Base-by-base conservation (phyloP, 306 rosid genomes). In the Begonia peltatifolia region DNA sequence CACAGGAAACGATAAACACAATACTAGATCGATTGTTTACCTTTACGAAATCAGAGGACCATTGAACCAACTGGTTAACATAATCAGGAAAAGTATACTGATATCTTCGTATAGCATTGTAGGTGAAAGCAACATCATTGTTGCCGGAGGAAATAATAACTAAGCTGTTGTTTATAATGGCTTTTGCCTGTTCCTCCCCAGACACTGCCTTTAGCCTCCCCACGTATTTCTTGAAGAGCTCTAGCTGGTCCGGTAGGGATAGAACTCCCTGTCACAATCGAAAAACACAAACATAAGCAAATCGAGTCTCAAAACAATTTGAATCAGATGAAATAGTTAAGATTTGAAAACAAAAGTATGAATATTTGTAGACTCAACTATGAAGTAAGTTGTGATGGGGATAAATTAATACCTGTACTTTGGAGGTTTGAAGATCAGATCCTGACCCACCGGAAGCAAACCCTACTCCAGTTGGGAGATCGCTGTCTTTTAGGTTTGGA, bases 381-480 rank as follows among this genome's bases (percentile, higher is more conserved):
- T 0, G 18, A 17, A 17, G 1, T 17, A 17, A 17, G 18, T 17
- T 17, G 18, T 17, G 18, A 17, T 17, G 18, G 18, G 23, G 23
- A 20, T 20, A 20, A 20, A 20, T 20, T 20, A 20, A 4, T 68
- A 80, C 92, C 56, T 25, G 66, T 44, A 79, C 3, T 59, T 72
- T 9, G 35, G 92, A n/a, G 13, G 96, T 76, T 15, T 81, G 76
- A 62, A 90, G 87, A 51, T 87, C 96, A 66, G 70, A 87, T 42
- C 96, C 94, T 0, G 79, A 43, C 20, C 73, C 92, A 12, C 83
- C 85, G 0, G 94, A 81, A 43, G 87, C 94, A 59, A 84, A 84
- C 64, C 85, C 68, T 11, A 87, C 94, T 3, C 92, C 94, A 0
- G 83, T 83, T 47, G 76, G 74, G 52, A 87, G 77, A 55, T 87